These are phyloP conservation scores for Cryptococcus floricola DNA, from an alignment of 1,284 basidiomycete genomes.

Conservation along the genomic window DNA sequence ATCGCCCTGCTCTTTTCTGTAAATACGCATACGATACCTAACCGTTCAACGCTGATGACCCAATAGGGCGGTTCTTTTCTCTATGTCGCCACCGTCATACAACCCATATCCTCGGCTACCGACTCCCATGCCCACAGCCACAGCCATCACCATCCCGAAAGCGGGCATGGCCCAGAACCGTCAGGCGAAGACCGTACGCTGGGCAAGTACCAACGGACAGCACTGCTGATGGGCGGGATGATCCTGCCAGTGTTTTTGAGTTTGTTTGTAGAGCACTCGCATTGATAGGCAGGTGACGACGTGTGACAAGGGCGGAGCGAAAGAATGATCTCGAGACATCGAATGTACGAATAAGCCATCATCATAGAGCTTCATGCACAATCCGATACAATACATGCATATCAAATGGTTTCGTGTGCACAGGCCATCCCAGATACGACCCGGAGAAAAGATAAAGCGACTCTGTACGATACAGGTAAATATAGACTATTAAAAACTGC, in stretches of 20 bases:
- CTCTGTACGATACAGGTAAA: no score
- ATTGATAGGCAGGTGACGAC: conserved; percentile 9
- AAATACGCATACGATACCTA: conserved; percentile 12
- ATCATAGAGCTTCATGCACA: no score
- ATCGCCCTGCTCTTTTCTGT: conserved; percentile 49
- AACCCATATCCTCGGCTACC: conserved; percentile 55
- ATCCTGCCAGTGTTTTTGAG: conserved; percentile 61
- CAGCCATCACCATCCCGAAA: conserved; percentile 35
- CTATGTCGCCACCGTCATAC: conserved; percentile 87
- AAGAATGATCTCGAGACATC: no score
- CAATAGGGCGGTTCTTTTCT: conserved; percentile 84
- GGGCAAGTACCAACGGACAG: conserved; percentile 54
- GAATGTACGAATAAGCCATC: no score
- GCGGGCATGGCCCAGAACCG: conserved; percentile 14
- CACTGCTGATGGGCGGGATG: conserved; percentile 64
- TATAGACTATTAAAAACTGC: no score
- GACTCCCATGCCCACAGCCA: conserved; percentile 28
- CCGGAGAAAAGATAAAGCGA: no score
- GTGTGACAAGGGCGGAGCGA: no score
- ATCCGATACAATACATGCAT: no score
- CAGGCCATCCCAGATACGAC: no score
- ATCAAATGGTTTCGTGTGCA: no score
- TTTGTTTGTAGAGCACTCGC: conserved; percentile 53
- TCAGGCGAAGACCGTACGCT: conserved; percentile 49
- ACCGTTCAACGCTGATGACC: not conserved